These are phyloP conservation scores for Orbilia brochopaga DNA, from an alignment of 2,329 filamentous ascomycete genomes.

Conservation along the genomic window DNA sequence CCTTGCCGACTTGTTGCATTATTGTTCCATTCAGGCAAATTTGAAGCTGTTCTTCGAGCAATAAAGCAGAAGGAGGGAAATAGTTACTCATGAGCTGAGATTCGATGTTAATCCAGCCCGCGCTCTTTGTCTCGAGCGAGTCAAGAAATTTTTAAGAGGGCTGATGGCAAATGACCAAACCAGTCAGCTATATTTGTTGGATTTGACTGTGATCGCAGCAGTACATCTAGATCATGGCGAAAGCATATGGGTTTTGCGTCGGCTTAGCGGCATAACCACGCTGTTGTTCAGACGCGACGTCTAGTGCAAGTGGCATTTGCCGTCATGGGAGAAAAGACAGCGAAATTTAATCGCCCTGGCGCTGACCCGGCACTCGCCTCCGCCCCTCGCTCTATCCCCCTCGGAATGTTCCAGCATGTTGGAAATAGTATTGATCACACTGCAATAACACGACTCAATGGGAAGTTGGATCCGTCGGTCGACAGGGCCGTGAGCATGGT, in stretches of 20 bases:
- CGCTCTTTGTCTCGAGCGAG: neutral
- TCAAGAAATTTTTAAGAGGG: neutral
- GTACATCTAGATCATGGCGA: neutral
- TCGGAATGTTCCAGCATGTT: conserved; percentile 45
- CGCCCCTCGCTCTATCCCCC: conserved; percentile 27
- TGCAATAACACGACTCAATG: conserved; percentile 31
- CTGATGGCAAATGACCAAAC: neutral
- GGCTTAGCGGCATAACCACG: too few species aligned
- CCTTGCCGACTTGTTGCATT: neutral
- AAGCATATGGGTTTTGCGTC: neutral
- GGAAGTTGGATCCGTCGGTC: conserved; percentile 26
- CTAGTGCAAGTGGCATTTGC: conserved; percentile 2
- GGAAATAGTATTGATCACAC: conserved; percentile 40
- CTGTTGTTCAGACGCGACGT: too few species aligned
- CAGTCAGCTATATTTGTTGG: neutral
- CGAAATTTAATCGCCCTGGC: too few species aligned
- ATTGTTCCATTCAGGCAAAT: conserved; percentile 3
- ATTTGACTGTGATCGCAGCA: neutral
- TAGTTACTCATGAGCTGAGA: too few species aligned
- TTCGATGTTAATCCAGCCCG: neutral
- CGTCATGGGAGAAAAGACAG: neutral
- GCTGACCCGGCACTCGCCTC: conserved; percentile 24
- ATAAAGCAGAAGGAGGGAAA: neutral
- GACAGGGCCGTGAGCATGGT: neutral
- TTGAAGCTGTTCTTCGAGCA: neutral